phyloP scores from a whole-genome alignment of 225 moss, liverwort and hornwort species.

The Sphagnum tenellum region DNA sequence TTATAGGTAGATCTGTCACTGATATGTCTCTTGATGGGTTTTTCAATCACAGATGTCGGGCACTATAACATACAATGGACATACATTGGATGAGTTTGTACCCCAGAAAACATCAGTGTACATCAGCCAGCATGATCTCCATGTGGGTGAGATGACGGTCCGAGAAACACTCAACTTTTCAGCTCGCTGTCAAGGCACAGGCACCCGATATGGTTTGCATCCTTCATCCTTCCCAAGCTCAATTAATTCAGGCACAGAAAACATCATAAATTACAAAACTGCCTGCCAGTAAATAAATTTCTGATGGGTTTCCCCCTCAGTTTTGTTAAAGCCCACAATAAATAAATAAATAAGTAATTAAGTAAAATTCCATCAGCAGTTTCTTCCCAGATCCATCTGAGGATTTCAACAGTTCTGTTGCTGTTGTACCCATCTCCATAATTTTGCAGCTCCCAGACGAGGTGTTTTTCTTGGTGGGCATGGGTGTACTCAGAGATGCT shows the following conservation, averaged over 20 bases:
- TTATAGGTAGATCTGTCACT: no score
- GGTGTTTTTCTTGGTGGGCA: background rate
- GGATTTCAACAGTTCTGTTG: no score
- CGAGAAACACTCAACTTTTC: slow-evolving; percentile 38
- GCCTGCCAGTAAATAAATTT: no score
- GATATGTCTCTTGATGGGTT: background rate
- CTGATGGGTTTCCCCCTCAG: background rate
- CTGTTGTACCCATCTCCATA: no score
- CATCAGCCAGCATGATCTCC: slow-evolving; percentile 41
- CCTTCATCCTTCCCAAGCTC: background rate
- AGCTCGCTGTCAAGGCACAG: slow-evolving; percentile 24
- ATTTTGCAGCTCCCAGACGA: no score
- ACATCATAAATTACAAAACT: no score
- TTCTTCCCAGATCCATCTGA: background rate
- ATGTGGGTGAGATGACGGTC: slow-evolving; percentile 37
- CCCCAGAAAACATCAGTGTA: slow-evolving; percentile 42
- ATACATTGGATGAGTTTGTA: slow-evolving; percentile 25
- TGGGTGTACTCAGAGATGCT: slow-evolving; percentile 24
- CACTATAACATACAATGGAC: slow-evolving; percentile 28
- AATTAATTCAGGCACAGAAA: no score
- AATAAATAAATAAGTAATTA: background rate
- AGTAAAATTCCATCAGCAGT: background rate
- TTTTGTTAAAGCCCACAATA: background rate
- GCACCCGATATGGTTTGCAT: slow-evolving; percentile 22
- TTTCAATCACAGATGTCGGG: slow-evolving; percentile 23